Evolutionary conservation across 371 early-diverging fungal genomes (phyloP).

Genomic region (Apophysomyces elegans): DNA sequence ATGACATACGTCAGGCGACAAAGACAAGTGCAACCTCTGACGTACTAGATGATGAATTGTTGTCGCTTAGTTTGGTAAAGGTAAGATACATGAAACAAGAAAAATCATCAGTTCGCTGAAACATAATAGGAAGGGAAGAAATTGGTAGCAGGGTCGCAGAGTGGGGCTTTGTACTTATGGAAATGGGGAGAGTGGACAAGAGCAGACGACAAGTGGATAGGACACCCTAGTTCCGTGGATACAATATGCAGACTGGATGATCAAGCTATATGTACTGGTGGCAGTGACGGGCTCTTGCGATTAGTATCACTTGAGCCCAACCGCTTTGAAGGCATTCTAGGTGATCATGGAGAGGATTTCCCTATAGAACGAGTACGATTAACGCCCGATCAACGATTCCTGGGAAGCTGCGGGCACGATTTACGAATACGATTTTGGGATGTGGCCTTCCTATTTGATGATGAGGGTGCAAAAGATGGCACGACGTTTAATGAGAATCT

Average conservation of each 20-base stretch:
- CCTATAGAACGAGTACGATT: constrained; percentile 80
- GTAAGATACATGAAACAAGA: constrained; percentile 23
- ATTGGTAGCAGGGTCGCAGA: constrained; percentile 85
- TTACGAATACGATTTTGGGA: constrained; percentile 84
- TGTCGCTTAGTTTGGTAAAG: constrained; percentile 76
- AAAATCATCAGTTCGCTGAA: too few species aligned
- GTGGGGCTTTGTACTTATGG: constrained; percentile 76
- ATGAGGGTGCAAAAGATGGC: constrained; percentile 13
- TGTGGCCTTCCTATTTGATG: constrained; percentile 57
- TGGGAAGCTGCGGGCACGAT: constrained; percentile 87
- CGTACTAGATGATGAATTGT: constrained; percentile 87
- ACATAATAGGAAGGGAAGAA: constrained; percentile 63
- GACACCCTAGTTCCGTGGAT: constrained; percentile 90
- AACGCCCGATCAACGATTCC: constrained; percentile 59
- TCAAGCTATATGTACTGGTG: constrained; percentile 80
- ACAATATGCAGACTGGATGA: constrained; percentile 81
- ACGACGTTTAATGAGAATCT: neutral
- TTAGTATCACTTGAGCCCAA: constrained; percentile 78
- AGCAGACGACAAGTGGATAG: constrained; percentile 84
- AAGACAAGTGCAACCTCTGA: constrained; percentile 74
- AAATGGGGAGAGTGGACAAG: constrained; percentile 84
- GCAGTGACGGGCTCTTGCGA: constrained; percentile 85
- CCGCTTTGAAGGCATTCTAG: constrained; percentile 79
- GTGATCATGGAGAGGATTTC: constrained; percentile 81
- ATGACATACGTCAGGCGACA: constrained; percentile 74